Conservation (phyloP, 495 filamentous ascomycete species). For the Pyronema domesticum region DNA sequence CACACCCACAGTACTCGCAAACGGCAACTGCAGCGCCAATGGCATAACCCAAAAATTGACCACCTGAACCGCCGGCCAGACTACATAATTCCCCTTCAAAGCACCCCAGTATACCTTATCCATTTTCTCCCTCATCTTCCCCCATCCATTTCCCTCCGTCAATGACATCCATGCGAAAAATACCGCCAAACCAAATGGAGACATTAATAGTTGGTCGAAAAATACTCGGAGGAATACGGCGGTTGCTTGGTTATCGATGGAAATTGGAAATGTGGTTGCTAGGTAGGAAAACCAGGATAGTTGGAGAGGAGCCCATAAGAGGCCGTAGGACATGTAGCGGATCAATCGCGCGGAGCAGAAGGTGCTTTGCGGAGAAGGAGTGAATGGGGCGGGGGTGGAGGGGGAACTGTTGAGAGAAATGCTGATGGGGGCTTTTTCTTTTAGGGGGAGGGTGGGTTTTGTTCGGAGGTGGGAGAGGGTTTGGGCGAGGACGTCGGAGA, state of each 20-base stretch:
- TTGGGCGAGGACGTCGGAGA: constrained; percentile 91
- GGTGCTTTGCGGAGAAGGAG: no score
- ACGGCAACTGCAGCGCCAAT: constrained; percentile 51
- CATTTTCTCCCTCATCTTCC: constrained; percentile 68
- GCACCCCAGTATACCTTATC: constrained; percentile 84
- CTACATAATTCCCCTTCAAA: constrained; percentile 82
- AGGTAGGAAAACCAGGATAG: constrained; percentile 90
- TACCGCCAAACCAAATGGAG: constrained; percentile 69
- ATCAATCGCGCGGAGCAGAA: constrained; percentile 43
- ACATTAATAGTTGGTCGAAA: constrained; percentile 84
- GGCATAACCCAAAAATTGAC: constrained; percentile 91
- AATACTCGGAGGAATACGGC: constrained; percentile 76
- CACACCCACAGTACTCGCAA: constrained; percentile 91
- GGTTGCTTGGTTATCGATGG: constrained; percentile 48
- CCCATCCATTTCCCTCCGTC: constrained; percentile 75
- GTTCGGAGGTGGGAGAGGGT: constrained; percentile 22
- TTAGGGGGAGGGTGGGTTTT: no score
- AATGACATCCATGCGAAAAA: constrained; percentile 97
- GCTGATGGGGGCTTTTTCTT: no score
- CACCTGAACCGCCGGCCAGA: constrained; percentile 93
- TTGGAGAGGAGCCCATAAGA: constrained; percentile 84
- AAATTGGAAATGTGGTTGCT: constrained; percentile 62
- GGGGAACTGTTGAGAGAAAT: no score
- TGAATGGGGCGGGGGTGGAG: no score
- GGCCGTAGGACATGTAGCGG: constrained; percentile 87